These are phyloP conservation scores for Strombidium stylifer DNA, from an alignment of 73 alveolate genomes.

Conservation along the genomic window DNA sequence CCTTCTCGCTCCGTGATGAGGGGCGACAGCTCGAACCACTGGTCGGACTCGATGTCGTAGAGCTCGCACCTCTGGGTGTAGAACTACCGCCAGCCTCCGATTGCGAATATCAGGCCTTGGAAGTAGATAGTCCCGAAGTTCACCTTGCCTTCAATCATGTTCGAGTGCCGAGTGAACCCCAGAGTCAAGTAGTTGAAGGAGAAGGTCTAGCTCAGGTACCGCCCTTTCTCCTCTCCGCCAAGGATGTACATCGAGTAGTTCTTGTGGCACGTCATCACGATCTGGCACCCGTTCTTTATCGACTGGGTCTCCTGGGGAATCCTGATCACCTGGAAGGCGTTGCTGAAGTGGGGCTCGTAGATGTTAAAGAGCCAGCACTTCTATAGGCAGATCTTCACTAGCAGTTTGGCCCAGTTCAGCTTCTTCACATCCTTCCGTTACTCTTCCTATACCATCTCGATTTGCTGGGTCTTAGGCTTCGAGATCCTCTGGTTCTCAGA, in stretches of 20 bases:
- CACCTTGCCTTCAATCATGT: conserved; percentile 25
- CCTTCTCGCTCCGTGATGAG: conserved; percentile 26
- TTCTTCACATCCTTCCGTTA: no score
- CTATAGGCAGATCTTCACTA: conserved; percentile 13
- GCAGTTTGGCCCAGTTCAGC: background rate
- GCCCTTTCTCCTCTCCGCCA: conserved; percentile 38
- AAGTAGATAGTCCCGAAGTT: conserved; percentile 17
- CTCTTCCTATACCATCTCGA: background rate
- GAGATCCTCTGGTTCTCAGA: background rate
- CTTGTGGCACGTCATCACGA: conserved; percentile 9
- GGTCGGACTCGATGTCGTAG: conserved; percentile 9
- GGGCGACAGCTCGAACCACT: background rate
- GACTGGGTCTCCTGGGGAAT: conserved; percentile 10
- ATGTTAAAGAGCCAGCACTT: conserved; percentile 22
- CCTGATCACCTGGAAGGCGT: conserved; percentile 14
- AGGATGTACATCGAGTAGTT: conserved; percentile 15
- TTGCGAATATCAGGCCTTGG: background rate
- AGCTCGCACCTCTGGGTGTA: conserved; percentile 13
- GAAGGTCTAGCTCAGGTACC: conserved; percentile 2
- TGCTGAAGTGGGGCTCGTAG: background rate
- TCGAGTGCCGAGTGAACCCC: background rate
- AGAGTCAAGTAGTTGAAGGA: background rate
- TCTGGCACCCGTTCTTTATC: background rate
- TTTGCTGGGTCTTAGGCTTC: background rate
- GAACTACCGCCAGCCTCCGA: conserved; percentile 29